phyloP scores from a whole-genome alignment of 352 stramenopile species.

The Hyphochytrium catenoides region DNA sequence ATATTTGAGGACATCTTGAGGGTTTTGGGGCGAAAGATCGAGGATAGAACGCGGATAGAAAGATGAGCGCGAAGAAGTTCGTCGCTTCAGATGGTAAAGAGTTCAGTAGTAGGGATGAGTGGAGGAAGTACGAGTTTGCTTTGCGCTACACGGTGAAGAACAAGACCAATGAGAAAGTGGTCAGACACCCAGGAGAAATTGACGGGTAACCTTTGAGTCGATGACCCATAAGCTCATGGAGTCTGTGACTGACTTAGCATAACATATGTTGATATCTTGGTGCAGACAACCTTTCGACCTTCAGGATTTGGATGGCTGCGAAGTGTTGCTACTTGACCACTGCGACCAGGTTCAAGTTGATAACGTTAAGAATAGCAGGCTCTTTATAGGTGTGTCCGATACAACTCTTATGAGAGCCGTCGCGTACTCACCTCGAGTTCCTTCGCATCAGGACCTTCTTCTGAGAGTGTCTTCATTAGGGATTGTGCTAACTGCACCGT shows the following conservation, averaged over 20 bases:
- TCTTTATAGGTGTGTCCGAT: constrained; percentile 39
- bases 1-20: no score
- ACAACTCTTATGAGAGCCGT: neutral
- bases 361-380: constrained; percentile 47
- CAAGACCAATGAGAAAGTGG: constrained; percentile 39
- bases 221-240: no score
- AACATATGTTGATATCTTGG: no score
- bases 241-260: no score
- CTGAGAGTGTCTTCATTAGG: constrained; percentile 64
- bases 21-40: no score
- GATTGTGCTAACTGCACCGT: constrained; percentile 70
- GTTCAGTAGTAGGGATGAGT: constrained; percentile 51
- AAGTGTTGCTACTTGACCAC: constrained; percentile 56
- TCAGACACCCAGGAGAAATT: constrained; percentile 50
- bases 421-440: no score
- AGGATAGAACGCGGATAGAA: neutral
- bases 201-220: constrained; percentile 13
- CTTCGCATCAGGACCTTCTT: constrained; percentile 21
- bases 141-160: constrained; percentile 73
- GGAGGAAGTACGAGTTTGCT: constrained; percentile 68
- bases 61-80: constrained; percentile 16
- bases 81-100: constrained; percentile 56
- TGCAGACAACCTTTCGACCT: constrained; percentile 60
- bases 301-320: constrained; percentile 42
- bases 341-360: constrained; percentile 73